phyloP scores from a whole-genome alignment of 257 asterid genomes.

The Ocimum tenuiflorum region DNA sequence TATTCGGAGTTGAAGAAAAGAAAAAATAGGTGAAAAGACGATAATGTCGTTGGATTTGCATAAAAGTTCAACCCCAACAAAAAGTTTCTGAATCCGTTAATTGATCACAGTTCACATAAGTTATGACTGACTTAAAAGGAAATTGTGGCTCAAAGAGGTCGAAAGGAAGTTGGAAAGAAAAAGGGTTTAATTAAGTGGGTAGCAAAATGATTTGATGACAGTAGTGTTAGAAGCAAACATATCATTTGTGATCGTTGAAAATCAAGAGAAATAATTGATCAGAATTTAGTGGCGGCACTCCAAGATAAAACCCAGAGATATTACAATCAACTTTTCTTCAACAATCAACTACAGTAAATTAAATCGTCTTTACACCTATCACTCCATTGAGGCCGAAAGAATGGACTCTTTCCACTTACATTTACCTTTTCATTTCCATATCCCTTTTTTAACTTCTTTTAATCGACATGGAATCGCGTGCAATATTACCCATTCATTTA shows the following conservation, averaged over 20 bases:
- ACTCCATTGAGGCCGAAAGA: constrained; percentile 25
- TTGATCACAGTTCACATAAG: background rate
- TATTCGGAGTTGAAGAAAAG: no score
- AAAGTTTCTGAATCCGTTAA: no score
- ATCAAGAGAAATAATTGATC: no score
- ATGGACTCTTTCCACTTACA: constrained; percentile 16
- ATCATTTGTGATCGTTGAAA: background rate
- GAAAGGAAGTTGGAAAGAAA: background rate
- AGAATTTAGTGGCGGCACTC: no score
- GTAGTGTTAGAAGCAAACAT: constrained; percentile 15
- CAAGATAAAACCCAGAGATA: constrained; percentile 24
- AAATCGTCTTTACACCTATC: constrained; percentile 29
- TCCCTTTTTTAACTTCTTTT: background rate
- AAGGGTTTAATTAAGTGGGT: constrained; percentile 23
- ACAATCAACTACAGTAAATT: background rate
- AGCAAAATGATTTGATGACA: constrained; percentile 31
- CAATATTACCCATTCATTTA: no score
- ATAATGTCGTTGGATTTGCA: no score
- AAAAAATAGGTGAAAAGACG: no score
- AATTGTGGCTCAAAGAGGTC: constrained; percentile 10
- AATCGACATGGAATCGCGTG: no score
- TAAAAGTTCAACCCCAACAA: no score
- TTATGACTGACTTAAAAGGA: background rate
- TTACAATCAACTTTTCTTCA: constrained; percentile 4
- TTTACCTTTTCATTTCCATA: background rate